Evolutionary conservation across 176 grass and related monocot genomes (phyloP).

Genomic region (Avena insularis): DNA sequence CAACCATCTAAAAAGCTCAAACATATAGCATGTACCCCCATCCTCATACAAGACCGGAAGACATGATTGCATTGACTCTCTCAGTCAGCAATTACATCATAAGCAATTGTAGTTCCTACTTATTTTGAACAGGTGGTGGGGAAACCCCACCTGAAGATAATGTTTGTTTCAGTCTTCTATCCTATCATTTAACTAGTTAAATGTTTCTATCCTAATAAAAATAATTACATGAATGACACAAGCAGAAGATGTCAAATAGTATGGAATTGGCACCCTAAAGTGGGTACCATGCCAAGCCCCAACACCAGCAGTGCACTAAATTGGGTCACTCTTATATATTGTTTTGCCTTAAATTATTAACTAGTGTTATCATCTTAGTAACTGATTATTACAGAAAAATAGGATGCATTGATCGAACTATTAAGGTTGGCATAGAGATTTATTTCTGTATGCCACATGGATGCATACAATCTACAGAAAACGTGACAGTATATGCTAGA

Average conservation of each 20-base stretch:
- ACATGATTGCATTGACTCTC: background rate
- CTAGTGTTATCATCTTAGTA: background rate
- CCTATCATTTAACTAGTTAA: background rate
- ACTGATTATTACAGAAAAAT: constrained; percentile 19
- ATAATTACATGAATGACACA: constrained; percentile 13
- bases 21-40: too few species aligned
- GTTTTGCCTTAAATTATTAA: constrained; percentile 14
- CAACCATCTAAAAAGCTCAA: too few species aligned
- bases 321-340: background rate
- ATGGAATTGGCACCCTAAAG: background rate
- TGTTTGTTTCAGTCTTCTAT: constrained; percentile 6
- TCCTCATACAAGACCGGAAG: background rate
- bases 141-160: background rate
- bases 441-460: background rate
- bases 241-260: background rate
- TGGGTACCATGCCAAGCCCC: background rate
- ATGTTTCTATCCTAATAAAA: background rate
- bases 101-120: background rate
- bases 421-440: constrained; percentile 10
- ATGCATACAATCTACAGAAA: background rate
- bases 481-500: background rate
- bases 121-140: background rate
- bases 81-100: background rate
- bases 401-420: background rate
- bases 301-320: background rate